Conservation (phyloP, 2,329 filamentous ascomycete species). For the Neopestalotiopsis sp. region DNA sequence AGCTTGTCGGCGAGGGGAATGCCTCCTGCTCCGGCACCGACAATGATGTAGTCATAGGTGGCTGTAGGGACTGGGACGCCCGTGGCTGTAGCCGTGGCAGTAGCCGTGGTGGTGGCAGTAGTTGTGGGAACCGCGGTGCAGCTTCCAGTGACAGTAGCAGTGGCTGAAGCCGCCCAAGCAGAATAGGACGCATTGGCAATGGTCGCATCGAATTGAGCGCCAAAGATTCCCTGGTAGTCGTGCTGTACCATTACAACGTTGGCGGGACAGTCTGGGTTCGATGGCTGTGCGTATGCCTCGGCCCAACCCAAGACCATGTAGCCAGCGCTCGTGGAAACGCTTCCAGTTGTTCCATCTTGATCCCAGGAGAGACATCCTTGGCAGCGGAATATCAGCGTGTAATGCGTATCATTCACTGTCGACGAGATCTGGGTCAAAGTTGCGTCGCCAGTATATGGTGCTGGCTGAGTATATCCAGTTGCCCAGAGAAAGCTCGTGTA, state of each 20-base stretch:
- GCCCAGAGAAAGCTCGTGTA: constrained; percentile 64
- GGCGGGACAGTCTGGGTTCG: constrained; percentile 47
- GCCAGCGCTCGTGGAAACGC: constrained; percentile 49
- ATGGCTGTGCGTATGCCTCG: constrained; percentile 50
- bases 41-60: constrained; percentile 65
- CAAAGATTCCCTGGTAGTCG: constrained; percentile 60
- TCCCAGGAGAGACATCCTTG: constrained; percentile 61
- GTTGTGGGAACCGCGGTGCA: constrained; percentile 32
- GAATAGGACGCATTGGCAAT: constrained; percentile 47
- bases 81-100: constrained; percentile 35
- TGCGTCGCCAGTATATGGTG: constrained; percentile 65
- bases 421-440: constrained; percentile 66
- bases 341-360: constrained; percentile 50
- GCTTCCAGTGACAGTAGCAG: constrained; percentile 42
- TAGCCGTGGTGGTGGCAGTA: constrained; percentile 29
- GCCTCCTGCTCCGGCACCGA: constrained; percentile 66
- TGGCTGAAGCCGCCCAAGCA: constrained; percentile 50
- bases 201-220: constrained; percentile 43
- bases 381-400: constrained; percentile 70
- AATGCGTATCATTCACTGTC: constrained; percentile 62
- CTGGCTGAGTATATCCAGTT: constrained; percentile 63
- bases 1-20: constrained; percentile 66
- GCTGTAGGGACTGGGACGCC: constrained; percentile 39
- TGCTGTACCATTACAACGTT: constrained; percentile 58
- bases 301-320: constrained; percentile 61